These are phyloP conservation scores for Calvatia gigantea DNA, from an alignment of 768 basidiomycete genomes.

Conservation along the genomic window DNA sequence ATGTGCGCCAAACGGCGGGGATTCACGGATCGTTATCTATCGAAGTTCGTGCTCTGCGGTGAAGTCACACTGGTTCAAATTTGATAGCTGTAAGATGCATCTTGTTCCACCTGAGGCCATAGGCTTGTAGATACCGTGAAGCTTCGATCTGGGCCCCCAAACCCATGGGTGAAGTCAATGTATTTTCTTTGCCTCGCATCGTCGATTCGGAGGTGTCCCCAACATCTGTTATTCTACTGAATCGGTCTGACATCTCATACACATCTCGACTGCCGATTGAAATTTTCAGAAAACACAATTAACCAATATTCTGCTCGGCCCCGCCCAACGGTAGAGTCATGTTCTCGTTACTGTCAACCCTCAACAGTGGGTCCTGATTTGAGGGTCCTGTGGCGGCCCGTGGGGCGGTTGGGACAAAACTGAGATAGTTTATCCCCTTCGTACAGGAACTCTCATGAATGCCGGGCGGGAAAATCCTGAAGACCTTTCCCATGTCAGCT, in stretches of 20 bases:
- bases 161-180: no score
- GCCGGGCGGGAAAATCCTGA: neutral
- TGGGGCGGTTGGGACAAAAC: neutral
- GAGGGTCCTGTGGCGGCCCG: neutral
- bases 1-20: no score
- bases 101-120: no score
- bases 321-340: neutral
- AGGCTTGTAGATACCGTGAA: no score
- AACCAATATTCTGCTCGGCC: neutral
- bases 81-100: no score
- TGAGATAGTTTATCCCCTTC: neutral
- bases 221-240: no score
- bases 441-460: neutral
- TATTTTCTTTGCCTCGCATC: no score
- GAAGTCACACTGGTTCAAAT: no score
- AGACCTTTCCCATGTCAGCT: neutral
- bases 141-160: no score
- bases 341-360: neutral
- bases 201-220: no score
- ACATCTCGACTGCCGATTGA: neutral
- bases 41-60: no score
- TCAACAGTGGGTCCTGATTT: neutral
- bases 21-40: no score
- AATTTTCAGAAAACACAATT: neutral
- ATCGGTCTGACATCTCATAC: neutral